These are phyloP conservation scores for Quercus cerris DNA, from an alignment of 306 rosid species.

Conservation along the genomic window DNA sequence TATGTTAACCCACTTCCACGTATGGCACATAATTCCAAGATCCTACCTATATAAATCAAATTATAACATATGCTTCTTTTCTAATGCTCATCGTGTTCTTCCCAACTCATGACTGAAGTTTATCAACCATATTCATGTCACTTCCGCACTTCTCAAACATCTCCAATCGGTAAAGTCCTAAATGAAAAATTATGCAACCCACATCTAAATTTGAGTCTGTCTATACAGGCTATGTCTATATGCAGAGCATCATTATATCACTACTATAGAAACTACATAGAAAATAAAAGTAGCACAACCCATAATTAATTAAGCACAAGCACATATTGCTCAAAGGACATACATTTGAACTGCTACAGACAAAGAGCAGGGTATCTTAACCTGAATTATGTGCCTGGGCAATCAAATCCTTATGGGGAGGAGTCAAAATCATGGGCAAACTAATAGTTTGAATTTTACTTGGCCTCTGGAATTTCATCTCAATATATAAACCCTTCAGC, in stretches of 20 bases:
- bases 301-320: background rate
- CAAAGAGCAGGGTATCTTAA: slow-evolving; percentile 32
- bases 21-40: background rate
- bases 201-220: background rate
- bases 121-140: background rate
- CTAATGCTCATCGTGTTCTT: background rate
- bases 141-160: background rate
- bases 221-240: background rate
- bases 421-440: too few species aligned
- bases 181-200: background rate
- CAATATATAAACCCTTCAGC: too few species aligned
- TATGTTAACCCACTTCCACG: background rate
- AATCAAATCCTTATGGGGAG: too few species aligned
- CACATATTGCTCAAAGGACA: background rate
- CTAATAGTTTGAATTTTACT: too few species aligned
- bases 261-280: background rate
- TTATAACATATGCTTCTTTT: background rate
- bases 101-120: background rate
- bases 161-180: background rate
- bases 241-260: background rate
- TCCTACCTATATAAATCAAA: background rate
- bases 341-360: slow-evolving; percentile 4
- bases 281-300: background rate
- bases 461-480: too few species aligned
- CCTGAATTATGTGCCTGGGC: too few species aligned